A percentile compares a stretch with the other conserved stretches of the same genome.
phyloP scores from a whole-genome alignment of 345 rosid genomes.

The Eucalyptus microcorys region DNA sequence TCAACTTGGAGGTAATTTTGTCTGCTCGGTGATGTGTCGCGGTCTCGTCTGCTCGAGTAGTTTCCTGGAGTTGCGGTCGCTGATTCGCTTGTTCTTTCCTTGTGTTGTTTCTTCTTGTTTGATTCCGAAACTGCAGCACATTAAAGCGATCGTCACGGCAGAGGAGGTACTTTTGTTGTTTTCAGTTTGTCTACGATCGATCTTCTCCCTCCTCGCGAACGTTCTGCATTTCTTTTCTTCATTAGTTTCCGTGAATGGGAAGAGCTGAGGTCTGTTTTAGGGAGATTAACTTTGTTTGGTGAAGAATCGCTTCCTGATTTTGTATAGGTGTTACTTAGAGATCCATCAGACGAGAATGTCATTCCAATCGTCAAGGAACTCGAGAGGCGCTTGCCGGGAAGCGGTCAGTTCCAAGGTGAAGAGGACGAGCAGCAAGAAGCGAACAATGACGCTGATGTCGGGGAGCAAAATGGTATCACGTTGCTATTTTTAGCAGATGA shows the following conservation, averaged over 20 bases:
- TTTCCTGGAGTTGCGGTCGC: neutral
- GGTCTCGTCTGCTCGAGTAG: neutral
- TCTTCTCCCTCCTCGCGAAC: neutral
- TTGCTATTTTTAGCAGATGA: neutral
- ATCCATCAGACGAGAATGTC: conserved; percentile 36
- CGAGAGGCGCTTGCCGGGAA: conserved; percentile 22
- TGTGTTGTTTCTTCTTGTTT: neutral
- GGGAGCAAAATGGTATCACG: conserved; percentile 8
- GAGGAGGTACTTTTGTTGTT: conserved; percentile 22
- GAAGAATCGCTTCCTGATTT: neutral
- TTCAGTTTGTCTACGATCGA: neutral
- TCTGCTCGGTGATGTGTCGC: neutral
- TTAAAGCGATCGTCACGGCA: conserved; percentile 46
- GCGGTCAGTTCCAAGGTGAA: conserved; percentile 18
- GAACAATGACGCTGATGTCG: conserved; percentile 9
- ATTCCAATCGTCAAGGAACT: conserved; percentile 40
- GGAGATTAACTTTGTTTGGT: neutral
- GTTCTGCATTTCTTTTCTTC: neutral
- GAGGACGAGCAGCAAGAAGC: conserved; percentile 19
- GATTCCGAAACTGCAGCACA: conserved; percentile 16
- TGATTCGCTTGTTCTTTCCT: neutral
- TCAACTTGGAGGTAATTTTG: conserved; percentile 32
- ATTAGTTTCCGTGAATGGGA: neutral
- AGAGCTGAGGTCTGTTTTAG: neutral
- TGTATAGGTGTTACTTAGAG: conserved; percentile 35